A percentile compares a stretch with the other conserved stretches of the same genome.
Evolutionary conservation across 352 stramenopile species (phyloP).

Genomic region (Paralagenidium karlingii): DNA sequence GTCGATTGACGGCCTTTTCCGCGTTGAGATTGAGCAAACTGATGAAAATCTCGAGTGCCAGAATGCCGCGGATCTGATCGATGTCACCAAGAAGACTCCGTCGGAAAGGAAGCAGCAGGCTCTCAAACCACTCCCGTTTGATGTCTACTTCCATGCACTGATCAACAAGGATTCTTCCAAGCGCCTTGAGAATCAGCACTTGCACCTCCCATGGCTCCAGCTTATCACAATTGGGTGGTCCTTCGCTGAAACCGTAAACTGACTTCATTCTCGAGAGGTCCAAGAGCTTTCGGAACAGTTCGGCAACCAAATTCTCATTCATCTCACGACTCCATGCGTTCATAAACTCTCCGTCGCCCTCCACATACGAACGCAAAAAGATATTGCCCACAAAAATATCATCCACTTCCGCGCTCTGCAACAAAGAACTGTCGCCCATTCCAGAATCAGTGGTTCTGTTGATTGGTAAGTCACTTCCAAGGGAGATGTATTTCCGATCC

Average conservation of each 20-base stretch:
- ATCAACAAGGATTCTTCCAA: conserved; percentile 42
- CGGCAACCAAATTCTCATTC: conserved; percentile 49
- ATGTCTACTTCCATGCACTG: conserved; percentile 42
- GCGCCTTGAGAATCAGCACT: conserved; percentile 63
- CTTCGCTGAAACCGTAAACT: conserved; percentile 16
- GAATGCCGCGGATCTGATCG: conserved; percentile 64
- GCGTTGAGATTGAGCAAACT: conserved; percentile 36
- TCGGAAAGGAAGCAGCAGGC: conserved; percentile 40
- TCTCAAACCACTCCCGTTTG: conserved; percentile 37
- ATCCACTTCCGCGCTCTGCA: conserved; percentile 18
- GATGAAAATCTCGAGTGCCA: conserved; percentile 58
- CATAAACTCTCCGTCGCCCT: conserved; percentile 65
- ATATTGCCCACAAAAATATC: conserved; percentile 74
- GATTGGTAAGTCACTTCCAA: conserved; percentile 8
- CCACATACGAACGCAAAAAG: conserved; percentile 70
- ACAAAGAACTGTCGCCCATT: conserved; percentile 1
- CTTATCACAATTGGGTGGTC: conserved; percentile 4
- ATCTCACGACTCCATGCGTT: conserved; percentile 62
- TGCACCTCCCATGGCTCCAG: conserved; percentile 63
- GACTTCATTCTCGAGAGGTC: conserved; percentile 42
- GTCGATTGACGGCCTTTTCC: conserved; percentile 30
- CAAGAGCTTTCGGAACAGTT: conserved; percentile 39
- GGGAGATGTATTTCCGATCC: conserved; percentile 44
- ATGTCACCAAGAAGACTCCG: conserved; percentile 51
- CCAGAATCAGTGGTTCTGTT: conserved; percentile 11